phyloP scores from a whole-genome alignment of 768 basidiomycete genomes.

The Boletus subcaerulescens region DNA sequence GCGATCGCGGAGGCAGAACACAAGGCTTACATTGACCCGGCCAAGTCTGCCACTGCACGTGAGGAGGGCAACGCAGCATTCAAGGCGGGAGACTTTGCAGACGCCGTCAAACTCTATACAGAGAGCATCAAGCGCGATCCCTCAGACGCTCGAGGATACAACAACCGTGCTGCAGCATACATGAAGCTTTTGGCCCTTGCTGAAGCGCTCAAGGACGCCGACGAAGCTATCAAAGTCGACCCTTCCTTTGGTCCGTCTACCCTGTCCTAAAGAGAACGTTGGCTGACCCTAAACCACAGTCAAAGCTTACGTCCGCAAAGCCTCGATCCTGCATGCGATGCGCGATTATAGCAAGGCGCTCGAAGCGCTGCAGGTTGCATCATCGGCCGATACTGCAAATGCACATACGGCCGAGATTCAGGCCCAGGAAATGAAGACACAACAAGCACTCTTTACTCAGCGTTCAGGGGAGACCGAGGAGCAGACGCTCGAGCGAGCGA shows the following conservation, averaged over 20 bases:
- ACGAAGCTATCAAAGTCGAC: constrained; percentile 91
- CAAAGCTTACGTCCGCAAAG: constrained; percentile 95
- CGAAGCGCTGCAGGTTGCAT: constrained; percentile 75
- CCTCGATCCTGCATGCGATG: constrained; percentile 82
- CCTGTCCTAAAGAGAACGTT: background rate
- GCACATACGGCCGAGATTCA: constrained; percentile 85
- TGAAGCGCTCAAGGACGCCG: constrained; percentile 94
- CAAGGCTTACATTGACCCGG: constrained; percentile 84
- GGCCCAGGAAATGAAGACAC: constrained; percentile 74
- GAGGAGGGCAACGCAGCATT: constrained; percentile 92
- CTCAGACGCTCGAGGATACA: constrained; percentile 86
- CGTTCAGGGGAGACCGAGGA: constrained; percentile 87
- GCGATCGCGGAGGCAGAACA: constrained; percentile 73
- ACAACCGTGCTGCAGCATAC: constrained; percentile 97
- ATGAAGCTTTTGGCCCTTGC: constrained; percentile 91
- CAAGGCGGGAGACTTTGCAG: constrained; percentile 90
- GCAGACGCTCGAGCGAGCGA: constrained; percentile 87
- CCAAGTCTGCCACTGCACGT: constrained; percentile 73
- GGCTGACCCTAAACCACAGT: constrained; percentile 36
- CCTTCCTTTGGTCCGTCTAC: constrained; percentile 66
- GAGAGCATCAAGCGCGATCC: constrained; percentile 98
- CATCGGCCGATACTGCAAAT: constrained; percentile 72
- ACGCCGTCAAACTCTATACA: constrained; percentile 87
- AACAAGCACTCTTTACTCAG: constrained; percentile 74
- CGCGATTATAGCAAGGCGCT: constrained; percentile 87